phyloP scores from a whole-genome alignment of 1,284 basidiomycete genomes.

The Ganoderma multipileum region DNA sequence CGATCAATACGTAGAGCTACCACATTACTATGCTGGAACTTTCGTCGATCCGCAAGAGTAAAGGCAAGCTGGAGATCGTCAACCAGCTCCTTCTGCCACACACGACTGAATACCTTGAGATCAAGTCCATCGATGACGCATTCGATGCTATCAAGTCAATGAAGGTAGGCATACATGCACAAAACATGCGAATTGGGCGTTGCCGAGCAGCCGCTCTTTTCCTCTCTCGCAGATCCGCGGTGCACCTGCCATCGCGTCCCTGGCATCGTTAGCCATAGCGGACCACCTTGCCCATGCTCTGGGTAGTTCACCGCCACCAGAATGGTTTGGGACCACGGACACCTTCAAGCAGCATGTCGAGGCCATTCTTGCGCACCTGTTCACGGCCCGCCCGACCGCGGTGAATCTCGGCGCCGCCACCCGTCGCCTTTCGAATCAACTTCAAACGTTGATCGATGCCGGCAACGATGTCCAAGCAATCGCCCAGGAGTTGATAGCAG shows the following conservation, averaged over 20 bases:
- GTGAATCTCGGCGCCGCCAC: constrained; percentile 91
- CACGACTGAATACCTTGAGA: constrained; percentile 73
- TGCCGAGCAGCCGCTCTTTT: constrained; percentile 4
- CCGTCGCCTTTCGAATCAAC: constrained; percentile 64
- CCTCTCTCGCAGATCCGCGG: constrained; percentile 74
- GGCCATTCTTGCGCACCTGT: constrained; percentile 73
- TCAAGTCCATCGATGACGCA: constrained; percentile 79
- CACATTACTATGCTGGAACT: constrained; percentile 39
- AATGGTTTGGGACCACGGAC: constrained; percentile 55
- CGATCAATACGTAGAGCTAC: neutral
- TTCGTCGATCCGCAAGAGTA: constrained; percentile 69
- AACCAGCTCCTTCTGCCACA: constrained; percentile 89
- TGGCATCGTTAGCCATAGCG: constrained; percentile 83
- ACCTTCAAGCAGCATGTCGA: constrained; percentile 59
- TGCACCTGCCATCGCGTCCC: constrained; percentile 92
- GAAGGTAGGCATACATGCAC: constrained; percentile 64
- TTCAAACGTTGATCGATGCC: constrained; percentile 48
- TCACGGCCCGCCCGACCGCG: constrained; percentile 90
- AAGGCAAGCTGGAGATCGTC: constrained; percentile 80
- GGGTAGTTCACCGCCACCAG: constrained; percentile 49
- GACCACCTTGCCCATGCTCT: constrained; percentile 62
- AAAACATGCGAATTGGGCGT: neutral
- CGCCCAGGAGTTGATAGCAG: constrained; percentile 65
- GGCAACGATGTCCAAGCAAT: constrained; percentile 55
- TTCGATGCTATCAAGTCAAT: constrained; percentile 93